Evolutionary conservation across 768 basidiomycete species (phyloP), one percentile per base, ranked within the genome.

Genomic region (Podaxis sp.): DNA sequence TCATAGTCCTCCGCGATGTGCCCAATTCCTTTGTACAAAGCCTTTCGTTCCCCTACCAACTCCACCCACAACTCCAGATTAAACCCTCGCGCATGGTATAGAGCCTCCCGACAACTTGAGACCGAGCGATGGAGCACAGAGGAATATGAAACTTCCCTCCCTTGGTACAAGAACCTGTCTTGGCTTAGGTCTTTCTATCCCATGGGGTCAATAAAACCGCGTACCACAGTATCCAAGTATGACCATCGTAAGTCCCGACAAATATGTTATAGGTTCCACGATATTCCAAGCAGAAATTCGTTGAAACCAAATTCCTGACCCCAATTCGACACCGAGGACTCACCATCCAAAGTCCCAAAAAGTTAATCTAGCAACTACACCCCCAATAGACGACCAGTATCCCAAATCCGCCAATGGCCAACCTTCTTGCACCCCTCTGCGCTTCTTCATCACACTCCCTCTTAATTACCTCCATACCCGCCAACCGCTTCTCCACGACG

Each of bases 181-280:
- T 36, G 19, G 40, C 11, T 19, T 33, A 40, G 15, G 44, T 24
- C 2, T 30, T n/a, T 4, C 24, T 57, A 19, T 9, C 39, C 39
- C 39, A n/a, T 28, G 28, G 30, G 36, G 28, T 12, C 17, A n/a
- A 51, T 26, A 26, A 26, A 19, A 59, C 4, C 13, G 67, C 68
- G 42, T 52, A 84, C 84, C 85, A 87, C 2, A 86, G 76, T 87
- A 87, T 1, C 85, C 84, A 17, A 82, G 77, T 42, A 87, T 80
- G 61, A 88, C 85, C 6, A 80, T 86, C 0, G 83, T 82, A 6
- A 88, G 71, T 4, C 85, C 85, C 17, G 84, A 86, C n/a, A 88
- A 75, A 69, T 87, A 87, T 3, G 85, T 89, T 46, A 88, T 79
- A 0, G 88, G 88, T 69, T 89, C 87, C 86, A 89, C 89, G 4